These are phyloP conservation scores for Bipolaris cookei DNA, from an alignment of 2,329 filamentous ascomycete species.

Conservation along the genomic window DNA sequence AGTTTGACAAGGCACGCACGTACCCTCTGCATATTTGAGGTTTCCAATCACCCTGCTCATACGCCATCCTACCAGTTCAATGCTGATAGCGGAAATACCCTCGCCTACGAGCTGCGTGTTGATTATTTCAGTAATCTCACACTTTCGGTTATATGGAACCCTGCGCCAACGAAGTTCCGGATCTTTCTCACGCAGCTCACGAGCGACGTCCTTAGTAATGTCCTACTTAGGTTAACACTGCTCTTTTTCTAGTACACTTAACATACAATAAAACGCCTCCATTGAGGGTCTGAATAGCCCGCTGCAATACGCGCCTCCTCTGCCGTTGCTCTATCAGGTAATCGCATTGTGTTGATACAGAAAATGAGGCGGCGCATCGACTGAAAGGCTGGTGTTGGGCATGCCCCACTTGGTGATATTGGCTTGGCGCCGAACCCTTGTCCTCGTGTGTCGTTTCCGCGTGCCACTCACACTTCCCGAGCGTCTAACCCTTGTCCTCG, in stretches of 20 bases:
- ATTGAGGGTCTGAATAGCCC: neutral
- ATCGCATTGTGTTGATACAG: neutral
- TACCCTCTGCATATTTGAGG: neutral
- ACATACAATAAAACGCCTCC: constrained; percentile 5
- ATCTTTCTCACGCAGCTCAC: neutral
- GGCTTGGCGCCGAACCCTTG: neutral
- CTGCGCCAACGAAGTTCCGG: neutral
- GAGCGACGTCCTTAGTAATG: neutral
- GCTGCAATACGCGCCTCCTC: neutral
- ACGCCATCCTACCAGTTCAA: constrained; percentile 3
- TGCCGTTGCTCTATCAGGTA: constrained; percentile 1
- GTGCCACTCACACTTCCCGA: neutral
- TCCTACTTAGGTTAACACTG: neutral
- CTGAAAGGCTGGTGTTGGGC: neutral
- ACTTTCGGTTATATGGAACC: neutral
- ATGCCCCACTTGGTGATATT: neutral
- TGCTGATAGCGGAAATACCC: neutral
- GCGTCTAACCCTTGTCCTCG: neutral
- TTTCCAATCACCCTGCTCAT: constrained; percentile 5
- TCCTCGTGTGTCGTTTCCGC: neutral
- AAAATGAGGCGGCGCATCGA: too few species aligned
- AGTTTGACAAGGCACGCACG: neutral
- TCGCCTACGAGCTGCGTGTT: neutral
- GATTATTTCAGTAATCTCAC: neutral
- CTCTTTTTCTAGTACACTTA: too few species aligned